Evolutionary conservation across 768 basidiomycete species (phyloP).

Genomic region (Ramaria sp.): DNA sequence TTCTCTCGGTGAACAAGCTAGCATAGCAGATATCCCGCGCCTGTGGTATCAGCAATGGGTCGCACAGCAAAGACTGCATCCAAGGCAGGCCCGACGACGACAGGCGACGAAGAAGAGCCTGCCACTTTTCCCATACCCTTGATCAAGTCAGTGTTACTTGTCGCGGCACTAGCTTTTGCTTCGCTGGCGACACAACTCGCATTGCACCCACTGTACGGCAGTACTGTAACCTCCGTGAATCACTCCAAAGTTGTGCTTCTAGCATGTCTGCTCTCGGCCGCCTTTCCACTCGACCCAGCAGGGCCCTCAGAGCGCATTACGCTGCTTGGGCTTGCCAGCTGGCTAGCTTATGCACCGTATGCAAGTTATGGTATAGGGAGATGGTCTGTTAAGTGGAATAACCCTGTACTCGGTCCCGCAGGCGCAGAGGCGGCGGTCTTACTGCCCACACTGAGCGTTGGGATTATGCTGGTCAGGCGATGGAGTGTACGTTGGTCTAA

Average conservation of each 20-base stretch:
- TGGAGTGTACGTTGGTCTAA: constrained; percentile 1
- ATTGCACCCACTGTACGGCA: constrained; percentile 61
- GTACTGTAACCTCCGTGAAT: constrained; percentile 40
- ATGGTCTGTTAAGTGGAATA: constrained; percentile 41
- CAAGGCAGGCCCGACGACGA: not conserved
- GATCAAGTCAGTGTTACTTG: constrained; percentile 16
- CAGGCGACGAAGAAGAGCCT: not conserved
- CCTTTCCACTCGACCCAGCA: constrained; percentile 23
- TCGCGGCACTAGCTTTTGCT: constrained; percentile 39
- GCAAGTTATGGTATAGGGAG: constrained; percentile 59
- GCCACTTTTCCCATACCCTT: not conserved
- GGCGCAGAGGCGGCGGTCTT: constrained; percentile 35
- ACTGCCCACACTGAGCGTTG: not conserved
- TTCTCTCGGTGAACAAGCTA: too few species aligned
- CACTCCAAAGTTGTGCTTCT: constrained; percentile 31
- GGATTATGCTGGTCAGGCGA: not conserved
- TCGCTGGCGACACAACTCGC: constrained; percentile 53
- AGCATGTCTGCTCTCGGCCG: constrained; percentile 25
- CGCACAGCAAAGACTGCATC: not conserved
- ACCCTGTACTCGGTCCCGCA: constrained; percentile 47
- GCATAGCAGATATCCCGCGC: not conserved
- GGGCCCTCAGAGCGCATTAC: constrained; percentile 26
- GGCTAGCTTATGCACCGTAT: constrained; percentile 41
- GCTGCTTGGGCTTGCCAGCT: constrained; percentile 29
- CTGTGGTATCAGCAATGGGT: not conserved